phyloP scores from a whole-genome alignment of 1,139 yeast species.

The Yamadazyma diddensiae region DNA sequence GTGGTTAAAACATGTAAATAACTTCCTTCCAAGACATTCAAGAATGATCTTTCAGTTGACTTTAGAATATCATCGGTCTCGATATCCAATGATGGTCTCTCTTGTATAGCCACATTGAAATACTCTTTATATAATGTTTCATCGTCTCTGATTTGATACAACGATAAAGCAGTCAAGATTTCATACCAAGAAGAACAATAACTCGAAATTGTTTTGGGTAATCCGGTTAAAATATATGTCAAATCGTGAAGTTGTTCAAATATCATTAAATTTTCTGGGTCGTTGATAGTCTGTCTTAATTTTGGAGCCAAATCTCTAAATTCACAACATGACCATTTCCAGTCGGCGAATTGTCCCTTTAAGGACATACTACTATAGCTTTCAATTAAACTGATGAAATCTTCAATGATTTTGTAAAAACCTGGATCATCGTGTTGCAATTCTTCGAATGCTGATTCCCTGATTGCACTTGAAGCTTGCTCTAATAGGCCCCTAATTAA shows the following conservation, averaged over 20 bases:
- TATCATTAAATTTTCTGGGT: constrained; percentile 22
- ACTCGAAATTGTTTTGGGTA: constrained; percentile 47
- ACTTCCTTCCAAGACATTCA: constrained; percentile 57
- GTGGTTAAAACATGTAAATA: constrained; percentile 58
- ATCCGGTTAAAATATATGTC: constrained; percentile 50
- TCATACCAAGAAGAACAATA: constrained; percentile 70
- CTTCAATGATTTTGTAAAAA: constrained; percentile 42
- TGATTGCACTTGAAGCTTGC: constrained; percentile 51
- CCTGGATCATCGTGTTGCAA: constrained; percentile 26
- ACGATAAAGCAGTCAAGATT: constrained; percentile 55
- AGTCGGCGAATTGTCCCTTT: constrained; percentile 42
- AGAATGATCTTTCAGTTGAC: constrained; percentile 56
- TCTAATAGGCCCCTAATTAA: constrained; percentile 61
- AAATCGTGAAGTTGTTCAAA: constrained; percentile 43
- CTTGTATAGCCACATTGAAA: constrained; percentile 30
- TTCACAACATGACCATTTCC: constrained; percentile 52
- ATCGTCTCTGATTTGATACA: constrained; percentile 56
- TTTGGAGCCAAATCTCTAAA: constrained; percentile 41
- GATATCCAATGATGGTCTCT: constrained; percentile 27
- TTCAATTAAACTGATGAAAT: constrained; percentile 39
- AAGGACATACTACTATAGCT: constrained; percentile 42
- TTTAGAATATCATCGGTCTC: constrained; percentile 28
- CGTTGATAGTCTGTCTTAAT: constrained; percentile 20
- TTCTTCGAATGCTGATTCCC: constrained; percentile 39
- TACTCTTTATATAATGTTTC: constrained; percentile 31